Evolutionary conservation across 2,329 filamentous ascomycete species (phyloP).

Genomic region (Microdochium nivale): DNA sequence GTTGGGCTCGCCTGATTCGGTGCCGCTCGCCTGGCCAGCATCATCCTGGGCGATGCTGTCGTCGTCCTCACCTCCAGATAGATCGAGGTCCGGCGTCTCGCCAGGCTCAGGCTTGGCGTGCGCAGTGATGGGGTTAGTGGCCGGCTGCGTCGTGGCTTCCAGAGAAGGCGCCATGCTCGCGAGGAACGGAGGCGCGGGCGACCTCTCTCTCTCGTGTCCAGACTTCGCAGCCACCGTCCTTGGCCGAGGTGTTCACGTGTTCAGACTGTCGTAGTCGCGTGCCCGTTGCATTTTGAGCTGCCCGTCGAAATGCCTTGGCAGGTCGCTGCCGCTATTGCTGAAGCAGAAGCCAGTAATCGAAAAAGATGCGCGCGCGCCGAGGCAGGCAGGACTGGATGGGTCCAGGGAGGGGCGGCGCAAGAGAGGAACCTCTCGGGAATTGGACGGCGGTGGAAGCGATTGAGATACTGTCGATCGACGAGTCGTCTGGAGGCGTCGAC

Average conservation of each 20-base stretch:
- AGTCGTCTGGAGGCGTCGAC: background rate
- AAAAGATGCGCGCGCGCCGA: background rate
- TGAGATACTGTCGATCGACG: background rate
- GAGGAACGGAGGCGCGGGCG: conserved; percentile 7
- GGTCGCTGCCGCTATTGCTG: background rate
- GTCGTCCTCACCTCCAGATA: conserved; percentile 33
- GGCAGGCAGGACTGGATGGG: background rate
- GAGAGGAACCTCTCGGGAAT: background rate
- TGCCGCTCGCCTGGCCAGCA: conserved; percentile 10
- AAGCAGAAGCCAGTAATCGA: background rate
- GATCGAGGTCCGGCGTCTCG: conserved; percentile 22
- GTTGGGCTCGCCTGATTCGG: conserved; percentile 23
- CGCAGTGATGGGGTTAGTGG: background rate
- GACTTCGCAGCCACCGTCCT: conserved; percentile 8
- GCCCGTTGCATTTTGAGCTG: conserved; percentile 12
- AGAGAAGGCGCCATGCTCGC: conserved; percentile 18
- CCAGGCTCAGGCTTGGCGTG: conserved; percentile 15
- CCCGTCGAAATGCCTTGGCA: conserved; percentile 2
- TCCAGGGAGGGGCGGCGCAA: background rate
- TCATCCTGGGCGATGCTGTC: conserved; percentile 25
- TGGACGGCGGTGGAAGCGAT: background rate
- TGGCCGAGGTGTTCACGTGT: conserved; percentile 12
- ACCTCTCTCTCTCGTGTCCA: conserved; percentile 6
- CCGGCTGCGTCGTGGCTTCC: conserved; percentile 2
- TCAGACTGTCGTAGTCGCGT: conserved; percentile 7